A percentile compares a stretch with the other conserved stretches of the same genome.
phyloP scores from a whole-genome alignment of 2,329 filamentous ascomycete genomes.

The Penicillium sp. region DNA sequence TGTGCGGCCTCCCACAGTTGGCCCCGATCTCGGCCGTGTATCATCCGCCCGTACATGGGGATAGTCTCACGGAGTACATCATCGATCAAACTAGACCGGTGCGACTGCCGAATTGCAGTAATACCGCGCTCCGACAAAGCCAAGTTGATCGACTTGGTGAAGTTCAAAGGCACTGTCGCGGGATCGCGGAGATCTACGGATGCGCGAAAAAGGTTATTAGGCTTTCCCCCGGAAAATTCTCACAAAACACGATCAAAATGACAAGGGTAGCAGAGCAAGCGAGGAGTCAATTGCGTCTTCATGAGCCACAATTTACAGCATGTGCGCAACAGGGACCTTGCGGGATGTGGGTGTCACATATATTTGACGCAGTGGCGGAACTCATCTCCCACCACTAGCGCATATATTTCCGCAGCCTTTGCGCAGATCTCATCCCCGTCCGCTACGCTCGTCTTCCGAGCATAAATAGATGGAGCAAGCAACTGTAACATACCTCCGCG shows the following conservation, averaged over 20 bases:
- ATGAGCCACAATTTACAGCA: neutral
- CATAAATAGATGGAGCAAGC: neutral
- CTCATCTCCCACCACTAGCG: neutral
- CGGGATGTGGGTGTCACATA: slow-evolving; percentile 3
- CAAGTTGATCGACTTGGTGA: slow-evolving; percentile 97
- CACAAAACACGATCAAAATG: slow-evolving; percentile 8
- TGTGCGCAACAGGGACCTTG: slow-evolving; percentile 9
- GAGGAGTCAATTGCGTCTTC: neutral
- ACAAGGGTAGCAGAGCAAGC: neutral
- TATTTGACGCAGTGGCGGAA: neutral
- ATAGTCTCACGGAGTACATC: slow-evolving; percentile 75
- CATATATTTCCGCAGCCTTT: neutral
- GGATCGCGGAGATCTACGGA: slow-evolving; percentile 78
- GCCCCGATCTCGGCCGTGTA: slow-evolving; percentile 70
- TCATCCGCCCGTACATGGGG: slow-evolving; percentile 95
- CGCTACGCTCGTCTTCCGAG: neutral
- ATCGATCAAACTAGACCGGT: slow-evolving; percentile 66
- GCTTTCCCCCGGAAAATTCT: slow-evolving; percentile 12
- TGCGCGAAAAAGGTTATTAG: slow-evolving; percentile 10
- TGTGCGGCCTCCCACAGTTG: slow-evolving; percentile 75
- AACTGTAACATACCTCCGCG: slow-evolving; percentile 67
- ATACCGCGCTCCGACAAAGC: slow-evolving; percentile 92
- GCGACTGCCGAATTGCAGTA: slow-evolving; percentile 74
- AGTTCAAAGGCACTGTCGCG: slow-evolving; percentile 81
- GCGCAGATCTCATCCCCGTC: neutral